Conservation (phyloP, 2,329 filamentous ascomycete species). For the Beauveria brongniartii region DNA sequence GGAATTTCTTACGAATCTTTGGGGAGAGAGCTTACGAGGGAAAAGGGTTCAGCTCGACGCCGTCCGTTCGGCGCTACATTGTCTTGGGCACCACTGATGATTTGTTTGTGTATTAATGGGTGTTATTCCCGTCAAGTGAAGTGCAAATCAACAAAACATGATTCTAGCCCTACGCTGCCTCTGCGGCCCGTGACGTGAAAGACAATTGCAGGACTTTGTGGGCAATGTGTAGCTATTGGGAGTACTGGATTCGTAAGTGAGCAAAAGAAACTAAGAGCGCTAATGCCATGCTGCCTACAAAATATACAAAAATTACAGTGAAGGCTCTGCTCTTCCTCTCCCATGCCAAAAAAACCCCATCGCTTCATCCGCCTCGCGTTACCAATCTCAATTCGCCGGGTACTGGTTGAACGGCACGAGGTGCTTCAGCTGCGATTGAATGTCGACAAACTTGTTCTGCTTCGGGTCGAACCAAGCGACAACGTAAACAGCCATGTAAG, state of each 20-base stretch:
- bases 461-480: constrained; percentile 49
- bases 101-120: not conserved
- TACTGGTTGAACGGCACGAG: constrained; percentile 32
- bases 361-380: not conserved
- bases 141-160: not conserved
- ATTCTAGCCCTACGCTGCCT: not conserved
- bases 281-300: constrained; percentile 7
- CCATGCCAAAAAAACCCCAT: not conserved
- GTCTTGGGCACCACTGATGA: not conserved
- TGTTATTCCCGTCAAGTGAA: not conserved
- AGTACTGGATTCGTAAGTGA: not conserved
- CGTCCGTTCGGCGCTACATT: not conserved
- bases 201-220: not conserved
- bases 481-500: constrained; percentile 43
- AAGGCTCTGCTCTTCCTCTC: not conserved
- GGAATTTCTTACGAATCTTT: not conserved
- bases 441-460: constrained; percentile 34
- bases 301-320: constrained; percentile 1
- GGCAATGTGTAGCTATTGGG: not conserved
- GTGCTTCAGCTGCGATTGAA: constrained; percentile 36
- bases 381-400: constrained; percentile 13
- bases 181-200: not conserved
- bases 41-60: not conserved
- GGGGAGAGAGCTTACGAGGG: not conserved
- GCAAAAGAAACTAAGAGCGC: not conserved